Conservation (phyloP, 2,329 filamentous ascomycete species). For the Metarhizium guizhouense region DNA sequence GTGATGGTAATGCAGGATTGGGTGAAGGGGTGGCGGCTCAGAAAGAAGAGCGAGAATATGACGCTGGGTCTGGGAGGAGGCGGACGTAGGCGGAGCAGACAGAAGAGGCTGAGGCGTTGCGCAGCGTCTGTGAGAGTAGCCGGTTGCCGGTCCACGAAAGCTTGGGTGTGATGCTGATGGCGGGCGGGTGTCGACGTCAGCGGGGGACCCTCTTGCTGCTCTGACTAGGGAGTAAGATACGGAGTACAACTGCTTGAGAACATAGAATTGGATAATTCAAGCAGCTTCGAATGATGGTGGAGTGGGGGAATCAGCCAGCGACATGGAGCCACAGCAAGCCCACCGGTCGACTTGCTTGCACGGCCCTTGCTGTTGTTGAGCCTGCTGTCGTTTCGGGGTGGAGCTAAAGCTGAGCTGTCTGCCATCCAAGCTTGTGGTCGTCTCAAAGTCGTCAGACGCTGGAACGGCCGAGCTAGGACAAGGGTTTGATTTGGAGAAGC, state of each 20-base stretch:
- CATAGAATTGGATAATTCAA: not conserved
- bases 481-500: not conserved
- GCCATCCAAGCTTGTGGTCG: not conserved
- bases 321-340: not conserved
- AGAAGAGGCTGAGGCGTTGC: not conserved
- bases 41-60: not conserved
- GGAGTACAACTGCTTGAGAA: not conserved
- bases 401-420: not conserved
- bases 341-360: not conserved
- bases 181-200: conserved; percentile 4
- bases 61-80: conserved; percentile 1
- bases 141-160: not conserved
- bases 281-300: not conserved
- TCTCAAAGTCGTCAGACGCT: not conserved
- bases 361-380: no score
- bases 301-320: not conserved
- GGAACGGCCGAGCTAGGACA: not conserved
- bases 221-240: not conserved
- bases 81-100: not conserved
- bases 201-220: not conserved
- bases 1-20: not conserved
- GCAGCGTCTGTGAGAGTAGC: not conserved
- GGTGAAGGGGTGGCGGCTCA: not conserved
- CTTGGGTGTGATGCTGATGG: not conserved
- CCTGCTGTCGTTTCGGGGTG: not conserved